Percentiles rank a stretch among this genome's conserved stretches.
phyloP scores from a whole-genome alignment of 2,329 filamentous ascomycete genomes.

The Tolypocladium nubicola region DNA sequence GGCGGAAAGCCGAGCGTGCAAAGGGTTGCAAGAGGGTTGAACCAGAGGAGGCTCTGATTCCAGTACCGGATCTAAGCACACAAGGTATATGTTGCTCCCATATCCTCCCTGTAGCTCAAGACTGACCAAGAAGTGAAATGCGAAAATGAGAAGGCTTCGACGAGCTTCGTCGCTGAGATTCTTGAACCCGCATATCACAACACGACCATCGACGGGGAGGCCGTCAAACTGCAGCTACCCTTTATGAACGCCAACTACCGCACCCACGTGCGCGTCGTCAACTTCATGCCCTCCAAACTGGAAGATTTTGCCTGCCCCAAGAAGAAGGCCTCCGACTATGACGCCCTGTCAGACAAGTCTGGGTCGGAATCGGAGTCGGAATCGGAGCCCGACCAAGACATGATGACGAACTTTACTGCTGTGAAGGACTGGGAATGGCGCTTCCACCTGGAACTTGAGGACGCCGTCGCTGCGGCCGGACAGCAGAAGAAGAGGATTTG shows the following conservation, averaged over 20 bases:
- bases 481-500: constrained; percentile 43
- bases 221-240: constrained; percentile 40
- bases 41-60: constrained; percentile 10
- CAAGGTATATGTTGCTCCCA: constrained; percentile 12
- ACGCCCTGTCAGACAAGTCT: constrained; percentile 35
- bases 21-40: constrained; percentile 3
- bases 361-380: constrained; percentile 10
- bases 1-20: constrained; percentile 8
- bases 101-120: neutral
- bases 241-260: constrained; percentile 68
- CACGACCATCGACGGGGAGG: constrained; percentile 28
- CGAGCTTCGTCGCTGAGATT: constrained; percentile 27
- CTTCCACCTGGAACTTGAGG: constrained; percentile 71
- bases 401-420: constrained; percentile 11
- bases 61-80: constrained; percentile 17
- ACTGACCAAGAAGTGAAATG: constrained; percentile 28
- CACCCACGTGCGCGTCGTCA: constrained; percentile 63
- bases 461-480: constrained; percentile 32
- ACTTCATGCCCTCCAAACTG: constrained; percentile 63
- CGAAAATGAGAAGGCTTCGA: constrained; percentile 27
- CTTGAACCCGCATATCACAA: constrained; percentile 27
- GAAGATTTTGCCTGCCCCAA: constrained; percentile 56
- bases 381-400: constrained; percentile 12
- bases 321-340: constrained; percentile 31
- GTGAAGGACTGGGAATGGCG: constrained; percentile 63